A percentile compares a stretch with the other conserved stretches of the same genome.
These are phyloP conservation scores for Physaria fendleri DNA, from an alignment of 345 rosid genomes.

Conservation along the genomic window DNA sequence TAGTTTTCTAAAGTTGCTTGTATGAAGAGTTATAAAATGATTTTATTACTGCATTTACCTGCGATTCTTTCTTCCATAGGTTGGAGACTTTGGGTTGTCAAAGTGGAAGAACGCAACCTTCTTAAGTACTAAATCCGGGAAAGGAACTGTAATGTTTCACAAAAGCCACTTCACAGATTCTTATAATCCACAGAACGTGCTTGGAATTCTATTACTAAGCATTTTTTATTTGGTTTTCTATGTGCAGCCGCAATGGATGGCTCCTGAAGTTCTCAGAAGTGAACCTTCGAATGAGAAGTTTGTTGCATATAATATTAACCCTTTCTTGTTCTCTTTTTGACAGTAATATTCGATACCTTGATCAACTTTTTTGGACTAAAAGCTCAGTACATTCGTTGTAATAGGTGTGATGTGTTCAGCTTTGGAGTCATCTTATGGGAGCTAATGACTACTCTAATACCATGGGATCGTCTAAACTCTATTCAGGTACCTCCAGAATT, in stretches of 20 bases:
- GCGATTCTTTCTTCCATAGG: slow-evolving; percentile 33
- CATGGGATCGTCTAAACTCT: slow-evolving; percentile 72
- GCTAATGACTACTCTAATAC: slow-evolving; percentile 64
- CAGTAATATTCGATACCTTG: background rate
- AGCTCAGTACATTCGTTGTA: background rate
- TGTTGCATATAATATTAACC: background rate
- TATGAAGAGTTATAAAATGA: background rate
- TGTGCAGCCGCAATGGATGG: slow-evolving; percentile 97
- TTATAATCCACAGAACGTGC: background rate
- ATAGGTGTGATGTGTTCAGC: slow-evolving; percentile 89
- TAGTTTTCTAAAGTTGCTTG: background rate
- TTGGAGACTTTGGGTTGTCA: slow-evolving; percentile 93
- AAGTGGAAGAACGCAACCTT: slow-evolving; percentile 74
- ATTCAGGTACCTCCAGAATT: slow-evolving; percentile 44
- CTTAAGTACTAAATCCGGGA: slow-evolving; percentile 65
- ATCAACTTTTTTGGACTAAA: background rate
- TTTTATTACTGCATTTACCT: background rate
- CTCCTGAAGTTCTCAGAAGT: slow-evolving; percentile 83
- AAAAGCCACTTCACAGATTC: background rate
- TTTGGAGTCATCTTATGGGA: slow-evolving; percentile 87
- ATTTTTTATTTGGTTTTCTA: background rate
- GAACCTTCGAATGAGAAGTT: slow-evolving; percentile 94
- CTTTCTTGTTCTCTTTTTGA: background rate
- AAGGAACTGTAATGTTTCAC: slow-evolving; percentile 63
- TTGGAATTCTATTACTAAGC: background rate